Conservation (phyloP, 2,329 filamentous ascomycete genomes). For the Camptophora hylomeconis region DNA sequence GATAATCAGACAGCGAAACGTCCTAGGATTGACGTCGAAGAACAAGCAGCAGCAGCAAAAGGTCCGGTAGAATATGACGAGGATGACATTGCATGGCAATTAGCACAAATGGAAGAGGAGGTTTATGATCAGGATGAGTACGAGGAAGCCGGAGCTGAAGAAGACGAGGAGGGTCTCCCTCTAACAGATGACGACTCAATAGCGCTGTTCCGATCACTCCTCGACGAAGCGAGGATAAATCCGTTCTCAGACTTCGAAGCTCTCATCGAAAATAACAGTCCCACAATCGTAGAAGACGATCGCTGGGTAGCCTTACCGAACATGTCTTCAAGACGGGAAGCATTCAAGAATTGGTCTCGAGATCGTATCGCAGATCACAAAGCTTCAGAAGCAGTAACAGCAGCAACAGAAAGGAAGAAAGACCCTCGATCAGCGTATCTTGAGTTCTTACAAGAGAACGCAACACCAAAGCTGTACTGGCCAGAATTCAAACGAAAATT, state of each 20-base stretch:
- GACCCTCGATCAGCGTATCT: slow-evolving; percentile 78
- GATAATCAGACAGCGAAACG: slow-evolving; percentile 36
- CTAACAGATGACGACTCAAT: slow-evolving; percentile 65
- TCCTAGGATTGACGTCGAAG: slow-evolving; percentile 42
- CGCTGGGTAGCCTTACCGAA: slow-evolving; percentile 74
- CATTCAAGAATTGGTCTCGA: slow-evolving; percentile 71
- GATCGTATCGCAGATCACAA: slow-evolving; percentile 62
- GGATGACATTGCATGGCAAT: slow-evolving; percentile 84
- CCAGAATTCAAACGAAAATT: slow-evolving; percentile 89
- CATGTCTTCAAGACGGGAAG: slow-evolving; percentile 68
- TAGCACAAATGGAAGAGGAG: slow-evolving; percentile 79
- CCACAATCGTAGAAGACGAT: slow-evolving; percentile 60
- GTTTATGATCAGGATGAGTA: slow-evolving; percentile 69
- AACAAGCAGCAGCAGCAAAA: slow-evolving; percentile 23
- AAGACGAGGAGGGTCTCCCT: slow-evolving; percentile 46
- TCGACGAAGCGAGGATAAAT: slow-evolving; percentile 69
- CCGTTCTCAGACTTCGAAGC: slow-evolving; percentile 90
- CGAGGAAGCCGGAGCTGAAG: slow-evolving; percentile 43
- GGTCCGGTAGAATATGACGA: slow-evolving; percentile 70
- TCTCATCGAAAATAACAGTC: slow-evolving; percentile 58
- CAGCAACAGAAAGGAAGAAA: slow-evolving; percentile 52
- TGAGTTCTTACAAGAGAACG: slow-evolving; percentile 64
- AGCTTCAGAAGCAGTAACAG: slow-evolving; percentile 29
- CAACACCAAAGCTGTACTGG: slow-evolving; percentile 91
- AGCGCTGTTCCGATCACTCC: slow-evolving; percentile 69